Evolutionary conservation across 2,329 filamentous ascomycete species (phyloP).

Genomic region (Ceratocystis colombiana): DNA sequence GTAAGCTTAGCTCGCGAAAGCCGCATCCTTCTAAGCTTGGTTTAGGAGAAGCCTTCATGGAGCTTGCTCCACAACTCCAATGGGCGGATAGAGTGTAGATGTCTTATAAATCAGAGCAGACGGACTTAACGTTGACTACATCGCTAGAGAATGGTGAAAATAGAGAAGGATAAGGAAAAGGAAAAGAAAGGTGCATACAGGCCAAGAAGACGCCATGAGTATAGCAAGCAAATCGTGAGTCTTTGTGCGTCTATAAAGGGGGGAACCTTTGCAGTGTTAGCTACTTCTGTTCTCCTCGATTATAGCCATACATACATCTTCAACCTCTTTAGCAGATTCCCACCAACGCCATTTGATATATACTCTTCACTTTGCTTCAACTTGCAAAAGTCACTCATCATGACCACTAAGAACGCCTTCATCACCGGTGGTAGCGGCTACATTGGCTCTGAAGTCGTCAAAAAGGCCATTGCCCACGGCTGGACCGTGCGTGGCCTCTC

Average conservation of each 20-base stretch:
- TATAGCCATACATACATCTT: no score
- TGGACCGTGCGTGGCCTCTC: conserved; percentile 37
- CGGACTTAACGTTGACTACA: neutral
- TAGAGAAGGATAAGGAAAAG: neutral
- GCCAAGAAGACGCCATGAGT: neutral
- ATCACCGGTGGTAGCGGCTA: conserved; percentile 37
- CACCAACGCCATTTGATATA: no score
- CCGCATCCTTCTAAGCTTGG: neutral
- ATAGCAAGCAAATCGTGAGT: no score
- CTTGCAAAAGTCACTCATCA: neutral
- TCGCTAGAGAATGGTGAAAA: neutral
- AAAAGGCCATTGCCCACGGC: conserved; percentile 33
- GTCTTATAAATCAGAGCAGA: neutral
- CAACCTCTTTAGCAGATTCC: no score
- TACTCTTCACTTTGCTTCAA: neutral
- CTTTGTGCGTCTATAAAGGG: no score
- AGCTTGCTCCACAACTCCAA: neutral
- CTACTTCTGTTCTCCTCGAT: no score
- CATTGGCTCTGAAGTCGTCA: conserved; percentile 33
- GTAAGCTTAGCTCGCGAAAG: no score
- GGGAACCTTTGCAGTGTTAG: no score
- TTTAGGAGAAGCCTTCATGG: neutral
- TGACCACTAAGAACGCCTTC: conserved; percentile 30
- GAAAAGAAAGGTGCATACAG: neutral
- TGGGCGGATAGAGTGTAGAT: neutral